A percentile compares a stretch with the other conserved stretches of the same genome.
Conservation (phyloP, 2,329 filamentous ascomycete species). For the Aureobasidium sp. region DNA sequence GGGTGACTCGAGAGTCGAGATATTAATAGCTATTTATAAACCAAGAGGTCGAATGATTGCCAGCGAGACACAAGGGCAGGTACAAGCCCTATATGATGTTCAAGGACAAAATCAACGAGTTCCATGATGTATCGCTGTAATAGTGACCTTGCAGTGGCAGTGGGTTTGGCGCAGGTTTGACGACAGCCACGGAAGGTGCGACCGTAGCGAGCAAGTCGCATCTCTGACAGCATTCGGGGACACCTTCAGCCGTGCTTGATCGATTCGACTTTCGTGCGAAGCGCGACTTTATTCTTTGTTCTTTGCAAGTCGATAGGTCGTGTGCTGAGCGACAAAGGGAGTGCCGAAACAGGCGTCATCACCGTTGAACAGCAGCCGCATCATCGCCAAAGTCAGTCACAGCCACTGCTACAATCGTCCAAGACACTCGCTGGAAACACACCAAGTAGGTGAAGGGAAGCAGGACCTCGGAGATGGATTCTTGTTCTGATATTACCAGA, state of each 20-base stretch:
- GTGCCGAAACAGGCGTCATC: neutral
- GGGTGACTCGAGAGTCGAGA: neutral
- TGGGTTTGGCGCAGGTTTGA: neutral
- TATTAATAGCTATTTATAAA: neutral
- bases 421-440: neutral
- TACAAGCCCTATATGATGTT: neutral
- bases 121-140: neutral
- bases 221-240: neutral
- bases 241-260: neutral
- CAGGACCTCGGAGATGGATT: neutral
- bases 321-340: neutral
- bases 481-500: constrained; percentile 2
- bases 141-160: neutral
- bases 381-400: neutral
- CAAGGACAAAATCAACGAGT: neutral
- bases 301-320: neutral
- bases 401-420: neutral
- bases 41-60: neutral
- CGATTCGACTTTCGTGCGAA: neutral
- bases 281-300: neutral
- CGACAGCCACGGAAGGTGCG: neutral
- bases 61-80: neutral
- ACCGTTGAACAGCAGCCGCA: neutral
- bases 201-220: neutral
- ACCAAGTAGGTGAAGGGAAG: constrained; percentile 4